These are phyloP conservation scores for Microcyclosporella mali DNA, from an alignment of 2,329 filamentous ascomycete genomes.

Conservation along the genomic window DNA sequence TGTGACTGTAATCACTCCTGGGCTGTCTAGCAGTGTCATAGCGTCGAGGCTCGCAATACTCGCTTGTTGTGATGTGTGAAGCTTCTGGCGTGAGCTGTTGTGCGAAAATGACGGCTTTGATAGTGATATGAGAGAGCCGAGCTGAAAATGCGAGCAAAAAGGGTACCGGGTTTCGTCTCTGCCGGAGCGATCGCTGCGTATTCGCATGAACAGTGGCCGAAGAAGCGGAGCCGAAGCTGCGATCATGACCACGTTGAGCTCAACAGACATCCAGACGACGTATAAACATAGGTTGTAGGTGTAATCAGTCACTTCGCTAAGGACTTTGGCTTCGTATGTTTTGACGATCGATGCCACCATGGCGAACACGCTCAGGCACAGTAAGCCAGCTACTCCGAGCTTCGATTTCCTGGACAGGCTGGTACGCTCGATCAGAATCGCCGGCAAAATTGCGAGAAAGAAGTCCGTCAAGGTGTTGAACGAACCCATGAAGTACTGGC, in stretches of 20 bases:
- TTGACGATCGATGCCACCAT: slow-evolving; percentile 29
- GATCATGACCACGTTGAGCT: slow-evolving; percentile 33
- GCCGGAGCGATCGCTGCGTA: slow-evolving; percentile 4
- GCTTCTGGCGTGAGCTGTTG: neutral
- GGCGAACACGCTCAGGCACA: slow-evolving; percentile 26
- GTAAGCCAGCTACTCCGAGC: slow-evolving; percentile 20
- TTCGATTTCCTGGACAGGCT: slow-evolving; percentile 22
- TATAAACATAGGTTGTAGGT: slow-evolving; percentile 25
- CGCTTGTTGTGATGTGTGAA: slow-evolving; percentile 2
- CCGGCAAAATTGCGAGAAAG: slow-evolving; percentile 26
- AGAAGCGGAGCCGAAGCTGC: slow-evolving; percentile 27
- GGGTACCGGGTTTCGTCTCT: slow-evolving; percentile 1
- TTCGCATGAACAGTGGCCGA: slow-evolving; percentile 20
- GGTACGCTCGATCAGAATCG: slow-evolving; percentile 26
- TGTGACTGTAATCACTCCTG: slow-evolving; percentile 12
- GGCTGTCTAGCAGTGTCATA: slow-evolving; percentile 6
- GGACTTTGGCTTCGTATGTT: slow-evolving; percentile 24
- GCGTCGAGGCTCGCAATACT: slow-evolving; percentile 13
- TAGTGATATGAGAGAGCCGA: slow-evolving; percentile 3
- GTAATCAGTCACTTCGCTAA: slow-evolving; percentile 25
- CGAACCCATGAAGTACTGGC: slow-evolving; percentile 19
- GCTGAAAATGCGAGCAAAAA: slow-evolving; percentile 8
- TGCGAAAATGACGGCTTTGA: slow-evolving; percentile 11
- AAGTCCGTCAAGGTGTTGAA: slow-evolving; percentile 28
- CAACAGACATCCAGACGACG: slow-evolving; percentile 26